Conservation (phyloP, 345 rosid genomes). For the Eucalyptus lansdowneana region DNA sequence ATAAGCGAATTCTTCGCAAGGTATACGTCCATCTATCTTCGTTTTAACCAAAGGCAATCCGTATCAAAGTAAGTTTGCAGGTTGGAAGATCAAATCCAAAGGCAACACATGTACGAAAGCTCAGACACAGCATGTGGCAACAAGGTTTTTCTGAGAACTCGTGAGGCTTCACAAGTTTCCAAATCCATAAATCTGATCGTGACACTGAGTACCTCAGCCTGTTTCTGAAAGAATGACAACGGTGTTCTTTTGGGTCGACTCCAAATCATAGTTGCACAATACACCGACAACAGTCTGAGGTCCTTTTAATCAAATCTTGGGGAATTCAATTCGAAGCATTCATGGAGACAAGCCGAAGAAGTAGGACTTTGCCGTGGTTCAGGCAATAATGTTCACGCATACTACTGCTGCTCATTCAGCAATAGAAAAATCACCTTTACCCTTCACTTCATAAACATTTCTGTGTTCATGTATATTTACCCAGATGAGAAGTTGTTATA, state of each 20-base stretch:
- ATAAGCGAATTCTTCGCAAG: not conserved
- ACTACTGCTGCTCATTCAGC: not conserved
- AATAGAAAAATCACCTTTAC: not conserved
- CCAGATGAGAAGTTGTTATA: not conserved
- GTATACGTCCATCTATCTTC: not conserved
- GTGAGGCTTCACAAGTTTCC: not conserved
- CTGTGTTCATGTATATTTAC: not conserved
- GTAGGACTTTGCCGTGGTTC: not conserved
- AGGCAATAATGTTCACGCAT: not conserved
- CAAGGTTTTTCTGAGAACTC: not conserved
- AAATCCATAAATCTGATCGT: not conserved
- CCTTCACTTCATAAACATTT: not conserved
- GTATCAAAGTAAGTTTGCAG: not conserved
- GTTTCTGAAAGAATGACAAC: not conserved
- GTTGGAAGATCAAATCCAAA: not conserved
- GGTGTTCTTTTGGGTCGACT: not conserved
- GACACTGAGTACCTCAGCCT: not conserved
- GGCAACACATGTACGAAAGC: not conserved
- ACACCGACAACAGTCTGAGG: not conserved
- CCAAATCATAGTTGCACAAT: not conserved
- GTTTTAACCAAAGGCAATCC: not conserved
- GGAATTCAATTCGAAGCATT: not conserved
- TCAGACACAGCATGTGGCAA: not conserved
- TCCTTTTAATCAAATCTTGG: not conserved
- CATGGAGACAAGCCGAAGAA: not conserved